A percentile compares a stretch with the other conserved stretches of the same genome.
phyloP scores from a whole-genome alignment of 768 basidiomycete genomes.

The Lactifluus pinguis region DNA sequence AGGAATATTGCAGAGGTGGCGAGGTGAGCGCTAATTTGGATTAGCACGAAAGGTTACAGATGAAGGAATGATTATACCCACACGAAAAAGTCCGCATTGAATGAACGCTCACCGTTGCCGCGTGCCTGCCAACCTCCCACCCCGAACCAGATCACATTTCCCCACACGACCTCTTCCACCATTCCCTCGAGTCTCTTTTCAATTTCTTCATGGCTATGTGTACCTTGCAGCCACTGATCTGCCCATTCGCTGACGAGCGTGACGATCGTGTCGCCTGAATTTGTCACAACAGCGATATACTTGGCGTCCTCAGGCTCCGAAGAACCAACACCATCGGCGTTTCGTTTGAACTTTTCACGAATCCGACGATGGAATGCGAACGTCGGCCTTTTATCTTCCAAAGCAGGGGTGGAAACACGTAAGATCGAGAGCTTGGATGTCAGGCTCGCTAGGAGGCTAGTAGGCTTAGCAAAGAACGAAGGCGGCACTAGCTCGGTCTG shows the following conservation, averaged over 20 bases:
- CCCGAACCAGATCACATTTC: slow-evolving; percentile 45
- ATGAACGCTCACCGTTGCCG: slow-evolving; percentile 25
- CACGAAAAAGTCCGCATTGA: slow-evolving; percentile 54
- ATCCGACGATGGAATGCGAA: slow-evolving; percentile 48
- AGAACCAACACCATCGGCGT: slow-evolving; percentile 1
- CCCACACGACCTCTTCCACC: slow-evolving; percentile 56
- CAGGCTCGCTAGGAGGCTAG: slow-evolving; percentile 19
- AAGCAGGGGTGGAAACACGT: slow-evolving; percentile 14
- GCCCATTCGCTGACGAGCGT: slow-evolving; percentile 20
- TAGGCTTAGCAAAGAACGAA: slow-evolving; percentile 20
- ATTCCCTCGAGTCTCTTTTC: slow-evolving; percentile 38
- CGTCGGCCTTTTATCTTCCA: slow-evolving; percentile 30
- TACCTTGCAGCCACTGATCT: slow-evolving; percentile 10
- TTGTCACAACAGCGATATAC: slow-evolving; percentile 15
- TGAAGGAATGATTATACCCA: slow-evolving; percentile 29
- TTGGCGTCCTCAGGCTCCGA: neutral
- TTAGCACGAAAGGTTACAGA: neutral
- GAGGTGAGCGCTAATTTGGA: slow-evolving; percentile 43
- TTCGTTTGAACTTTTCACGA: slow-evolving; percentile 27
- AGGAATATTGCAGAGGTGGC: slow-evolving; percentile 60
- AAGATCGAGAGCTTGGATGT: slow-evolving; percentile 21
- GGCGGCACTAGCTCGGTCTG: slow-evolving; percentile 29
- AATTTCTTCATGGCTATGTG: slow-evolving; percentile 12
- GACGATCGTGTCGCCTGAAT: slow-evolving; percentile 14
- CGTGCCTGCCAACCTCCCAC: slow-evolving; percentile 40